A percentile compares a stretch with the other conserved stretches of the same genome.
phyloP scores from a whole-genome alignment of 108 stramenopile species.

The Pseudonitzschia multiseries region DNA sequence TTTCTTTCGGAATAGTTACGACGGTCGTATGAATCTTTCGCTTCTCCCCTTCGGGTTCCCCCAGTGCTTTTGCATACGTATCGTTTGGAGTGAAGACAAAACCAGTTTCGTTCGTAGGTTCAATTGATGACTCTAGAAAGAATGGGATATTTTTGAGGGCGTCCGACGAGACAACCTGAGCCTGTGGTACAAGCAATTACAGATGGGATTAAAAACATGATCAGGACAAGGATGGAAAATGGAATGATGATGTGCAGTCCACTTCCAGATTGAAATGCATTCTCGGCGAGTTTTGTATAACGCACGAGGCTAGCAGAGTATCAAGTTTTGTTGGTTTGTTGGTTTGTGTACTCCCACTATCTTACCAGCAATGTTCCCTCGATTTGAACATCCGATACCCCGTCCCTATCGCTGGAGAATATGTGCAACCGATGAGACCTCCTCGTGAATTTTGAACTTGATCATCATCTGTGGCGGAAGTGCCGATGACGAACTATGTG shows the following conservation, averaged over 20 bases:
- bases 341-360: background rate
- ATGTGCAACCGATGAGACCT: constrained; percentile 51
- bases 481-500: constrained; percentile 51
- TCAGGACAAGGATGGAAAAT: background rate
- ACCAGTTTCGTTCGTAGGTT: background rate
- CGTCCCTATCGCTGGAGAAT: constrained; percentile 38
- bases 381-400: constrained; percentile 41
- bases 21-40: constrained; percentile 15
- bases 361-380: constrained; percentile 62
- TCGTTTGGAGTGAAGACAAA: constrained; percentile 38
- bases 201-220: background rate
- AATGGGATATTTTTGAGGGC: constrained; percentile 61
- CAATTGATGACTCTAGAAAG: constrained; percentile 3
- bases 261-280: too few species aligned
- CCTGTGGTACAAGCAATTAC: constrained; percentile 31
- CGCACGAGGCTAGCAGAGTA: too few species aligned
- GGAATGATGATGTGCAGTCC: background rate
- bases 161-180: constrained; percentile 61
- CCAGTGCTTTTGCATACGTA: constrained; percentile 3
- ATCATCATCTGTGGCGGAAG: constrained; percentile 52
- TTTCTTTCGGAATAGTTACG: constrained; percentile 59
- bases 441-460: constrained; percentile 58
- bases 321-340: too few species aligned
- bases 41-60: background rate
- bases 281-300: too few species aligned